phyloP scores from a whole-genome alignment of 2,329 filamentous ascomycete genomes.

The Colletotrichum magnum region DNA sequence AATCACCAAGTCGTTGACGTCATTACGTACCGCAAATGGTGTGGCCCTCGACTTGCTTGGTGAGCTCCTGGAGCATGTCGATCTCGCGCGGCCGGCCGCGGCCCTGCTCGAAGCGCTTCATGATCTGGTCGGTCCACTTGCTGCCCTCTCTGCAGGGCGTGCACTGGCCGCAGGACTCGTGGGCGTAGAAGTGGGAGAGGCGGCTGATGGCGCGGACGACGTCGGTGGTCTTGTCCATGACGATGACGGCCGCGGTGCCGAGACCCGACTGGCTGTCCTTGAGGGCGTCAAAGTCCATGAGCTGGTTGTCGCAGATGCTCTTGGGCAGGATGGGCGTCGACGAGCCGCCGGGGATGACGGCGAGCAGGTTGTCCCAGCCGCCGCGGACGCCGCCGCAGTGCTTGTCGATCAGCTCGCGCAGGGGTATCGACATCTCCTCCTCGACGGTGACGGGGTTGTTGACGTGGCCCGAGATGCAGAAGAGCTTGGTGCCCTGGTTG shows the following conservation, averaged over 20 bases:
- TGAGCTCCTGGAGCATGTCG: conserved; percentile 99
- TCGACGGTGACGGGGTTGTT: conserved; percentile 99
- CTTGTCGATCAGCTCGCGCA: conserved; percentile 96
- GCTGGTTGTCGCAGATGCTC: conserved; percentile 89
- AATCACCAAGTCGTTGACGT: conserved; percentile 4
- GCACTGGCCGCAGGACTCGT: conserved; percentile 98
- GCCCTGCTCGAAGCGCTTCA: conserved; percentile 95
- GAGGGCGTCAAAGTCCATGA: conserved; percentile 99
- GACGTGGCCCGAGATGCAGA: conserved; percentile 98
- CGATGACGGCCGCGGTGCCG: conserved; percentile 96
- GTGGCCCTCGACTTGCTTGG: conserved; percentile 99
- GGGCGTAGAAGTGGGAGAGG: conserved; percentile 96
- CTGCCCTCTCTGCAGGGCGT: conserved; percentile 99
- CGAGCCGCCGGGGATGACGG: conserved; percentile 95
- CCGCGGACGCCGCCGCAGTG: conserved; percentile 97
- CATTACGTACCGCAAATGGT: conserved; percentile 86
- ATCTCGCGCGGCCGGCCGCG: conserved; percentile 92
- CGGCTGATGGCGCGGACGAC: conserved; percentile 94
- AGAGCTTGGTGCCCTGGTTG: conserved; percentile 97
- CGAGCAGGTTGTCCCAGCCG: conserved; percentile 97
- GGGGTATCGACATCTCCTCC: conserved; percentile 98
- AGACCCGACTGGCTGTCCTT: conserved; percentile 99
- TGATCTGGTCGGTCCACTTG: conserved; percentile 99
- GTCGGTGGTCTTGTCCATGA: conserved; percentile 99
- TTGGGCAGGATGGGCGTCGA: conserved; percentile 97